These are phyloP conservation scores for Ophiostoma pallidulum DNA, from an alignment of 2,329 filamentous ascomycete genomes.

Conservation along the genomic window DNA sequence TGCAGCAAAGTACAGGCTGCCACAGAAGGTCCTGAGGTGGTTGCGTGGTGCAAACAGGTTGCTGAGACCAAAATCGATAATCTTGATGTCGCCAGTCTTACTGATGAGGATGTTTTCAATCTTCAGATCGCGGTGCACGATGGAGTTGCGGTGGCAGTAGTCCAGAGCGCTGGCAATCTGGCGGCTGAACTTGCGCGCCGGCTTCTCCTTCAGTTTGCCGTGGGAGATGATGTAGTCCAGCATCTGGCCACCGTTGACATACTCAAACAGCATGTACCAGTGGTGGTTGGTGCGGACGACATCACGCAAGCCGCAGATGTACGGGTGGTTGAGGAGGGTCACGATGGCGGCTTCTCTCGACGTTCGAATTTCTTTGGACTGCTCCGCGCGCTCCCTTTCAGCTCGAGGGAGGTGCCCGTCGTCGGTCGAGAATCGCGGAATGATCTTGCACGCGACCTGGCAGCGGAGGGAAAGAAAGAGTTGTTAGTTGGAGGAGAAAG, in stretches of 20 bases:
- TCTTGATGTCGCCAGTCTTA: conserved; percentile 98
- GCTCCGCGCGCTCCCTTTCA: conserved; percentile 82
- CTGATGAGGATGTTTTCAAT: conserved; percentile 99
- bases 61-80: conserved; percentile 96
- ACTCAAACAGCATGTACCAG: conserved; percentile 99
- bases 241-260: conserved; percentile 98
- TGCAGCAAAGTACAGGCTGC: conserved; percentile 94
- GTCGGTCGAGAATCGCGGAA: conserved; percentile 80
- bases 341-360: conserved; percentile 94
- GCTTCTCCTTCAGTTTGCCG: conserved; percentile 94
- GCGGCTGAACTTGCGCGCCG: conserved; percentile 91
- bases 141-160: conserved; percentile 96
- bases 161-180: conserved; percentile 95
- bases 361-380: conserved; percentile 92
- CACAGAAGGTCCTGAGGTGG: conserved; percentile 92
- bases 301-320: conserved; percentile 92
- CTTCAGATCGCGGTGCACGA: conserved; percentile 94
- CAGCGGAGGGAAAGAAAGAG: too few species aligned
- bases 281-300: conserved; percentile 94
- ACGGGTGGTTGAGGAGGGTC: conserved; percentile 84
- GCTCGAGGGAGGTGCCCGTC: conserved; percentile 63
- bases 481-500: not conserved
- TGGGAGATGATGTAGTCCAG: conserved; percentile 99
- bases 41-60: conserved; percentile 83
- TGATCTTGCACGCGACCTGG: conserved; percentile 96